Percentiles rank a stretch among this genome's conserved stretches.
Evolutionary conservation across 2,329 filamentous ascomycete genomes (phyloP).

Genomic region (Diaporthe aspalathi): DNA sequence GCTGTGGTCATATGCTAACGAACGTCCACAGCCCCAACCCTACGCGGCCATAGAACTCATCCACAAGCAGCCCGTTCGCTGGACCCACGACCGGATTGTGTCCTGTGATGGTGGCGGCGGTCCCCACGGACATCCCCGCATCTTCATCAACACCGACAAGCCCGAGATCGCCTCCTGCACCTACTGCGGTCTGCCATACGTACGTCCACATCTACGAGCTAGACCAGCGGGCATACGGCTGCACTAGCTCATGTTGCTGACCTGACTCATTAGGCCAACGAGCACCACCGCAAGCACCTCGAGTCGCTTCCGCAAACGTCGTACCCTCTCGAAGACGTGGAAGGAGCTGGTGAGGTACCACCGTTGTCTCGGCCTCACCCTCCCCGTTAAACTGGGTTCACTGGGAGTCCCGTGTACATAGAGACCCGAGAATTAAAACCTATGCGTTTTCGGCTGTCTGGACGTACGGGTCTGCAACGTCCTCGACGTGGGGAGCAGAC

Average conservation of each 20-base stretch:
- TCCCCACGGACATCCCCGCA: slow-evolving; percentile 86
- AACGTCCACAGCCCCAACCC: slow-evolving; percentile 77
- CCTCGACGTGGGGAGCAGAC: not conserved
- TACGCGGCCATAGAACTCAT: slow-evolving; percentile 93
- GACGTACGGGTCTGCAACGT: not conserved
- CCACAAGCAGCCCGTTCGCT: slow-evolving; percentile 93
- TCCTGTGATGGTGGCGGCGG: slow-evolving; percentile 94
- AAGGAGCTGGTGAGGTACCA: slow-evolving; percentile 49
- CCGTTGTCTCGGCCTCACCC: slow-evolving; percentile 37
- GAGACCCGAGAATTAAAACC: slow-evolving; percentile 26
- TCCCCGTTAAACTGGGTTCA: slow-evolving; percentile 14
- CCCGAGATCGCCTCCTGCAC: slow-evolving; percentile 89
- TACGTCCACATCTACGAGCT: slow-evolving; percentile 61
- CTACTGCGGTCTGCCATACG: slow-evolving; percentile 94
- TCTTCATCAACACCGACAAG: slow-evolving; percentile 99
- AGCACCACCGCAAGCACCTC: slow-evolving; percentile 86
- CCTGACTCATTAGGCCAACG: slow-evolving; percentile 75
- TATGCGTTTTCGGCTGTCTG: not conserved
- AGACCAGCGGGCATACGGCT: slow-evolving; percentile 6
- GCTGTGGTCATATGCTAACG: not conserved
- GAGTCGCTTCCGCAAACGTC: slow-evolving; percentile 83
- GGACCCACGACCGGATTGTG: slow-evolving; percentile 85
- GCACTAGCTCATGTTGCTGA: not conserved
- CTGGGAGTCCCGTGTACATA: slow-evolving; percentile 28
- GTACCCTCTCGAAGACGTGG: slow-evolving; percentile 73